A percentile compares a stretch with the other conserved stretches of the same genome.
These are phyloP conservation scores for Hapsidospora chrysogenum DNA, from an alignment of 495 filamentous ascomycete species.

Conservation along the genomic window DNA sequence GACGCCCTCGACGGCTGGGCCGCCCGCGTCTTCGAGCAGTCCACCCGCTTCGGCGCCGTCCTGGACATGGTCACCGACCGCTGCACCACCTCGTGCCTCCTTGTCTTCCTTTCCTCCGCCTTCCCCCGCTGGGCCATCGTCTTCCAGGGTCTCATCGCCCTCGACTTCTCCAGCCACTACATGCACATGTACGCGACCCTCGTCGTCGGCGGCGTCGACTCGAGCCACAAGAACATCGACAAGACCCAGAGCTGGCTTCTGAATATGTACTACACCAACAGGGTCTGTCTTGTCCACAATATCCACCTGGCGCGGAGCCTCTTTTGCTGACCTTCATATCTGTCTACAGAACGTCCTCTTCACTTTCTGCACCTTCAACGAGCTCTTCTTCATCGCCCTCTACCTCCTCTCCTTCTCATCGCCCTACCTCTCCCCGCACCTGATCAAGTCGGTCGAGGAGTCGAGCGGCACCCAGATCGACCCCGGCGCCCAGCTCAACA, in stretches of 20 bases:
- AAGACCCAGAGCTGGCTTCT: conserved; percentile 61
- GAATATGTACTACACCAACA: conserved; percentile 92
- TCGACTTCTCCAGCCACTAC: conserved; percentile 92
- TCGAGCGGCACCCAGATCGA: conserved; percentile 35
- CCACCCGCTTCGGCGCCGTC: conserved; percentile 86
- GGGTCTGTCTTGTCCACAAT: conserved; percentile 36
- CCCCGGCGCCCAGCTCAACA: conserved; percentile 48
- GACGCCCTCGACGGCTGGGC: conserved; percentile 89
- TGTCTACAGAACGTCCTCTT: conserved; percentile 66
- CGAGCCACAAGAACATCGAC: conserved; percentile 90
- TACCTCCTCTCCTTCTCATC: conserved; percentile 96
- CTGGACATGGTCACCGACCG: conserved; percentile 92
- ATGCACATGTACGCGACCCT: conserved; percentile 96
- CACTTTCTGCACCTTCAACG: conserved; percentile 76
- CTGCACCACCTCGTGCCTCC: conserved; percentile 83
- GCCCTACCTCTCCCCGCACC: conserved; percentile 66
- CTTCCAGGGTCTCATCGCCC: conserved; percentile 80
- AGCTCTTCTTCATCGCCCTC: conserved; percentile 91
- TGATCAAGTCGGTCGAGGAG: conserved; percentile 37
- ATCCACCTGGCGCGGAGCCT: conserved; percentile 1
- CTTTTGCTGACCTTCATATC: conserved; percentile 5
- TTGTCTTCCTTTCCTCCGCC: conserved; percentile 83
- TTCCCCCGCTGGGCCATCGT: conserved; percentile 84
- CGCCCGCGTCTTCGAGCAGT: conserved; percentile 75
- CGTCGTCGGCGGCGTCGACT: conserved; percentile 57